A percentile compares a stretch with the other conserved stretches of the same genome.
phyloP scores from a whole-genome alignment of 495 filamentous ascomycete genomes.

The Aspergillus panamensis region DNA sequence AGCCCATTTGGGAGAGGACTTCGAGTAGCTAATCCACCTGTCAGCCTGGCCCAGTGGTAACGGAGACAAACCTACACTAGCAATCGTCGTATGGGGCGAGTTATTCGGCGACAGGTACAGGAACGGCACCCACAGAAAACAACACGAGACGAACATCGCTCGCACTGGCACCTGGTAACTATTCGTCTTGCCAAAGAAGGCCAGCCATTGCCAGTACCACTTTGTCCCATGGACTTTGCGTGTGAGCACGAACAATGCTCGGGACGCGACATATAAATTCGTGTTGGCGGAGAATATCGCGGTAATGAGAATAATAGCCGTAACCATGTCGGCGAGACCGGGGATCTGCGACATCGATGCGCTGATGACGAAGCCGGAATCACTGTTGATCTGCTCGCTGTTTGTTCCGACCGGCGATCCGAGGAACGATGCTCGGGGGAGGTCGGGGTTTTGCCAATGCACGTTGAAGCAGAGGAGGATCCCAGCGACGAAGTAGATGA shows the following conservation, averaged over 20 bases:
- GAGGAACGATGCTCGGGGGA: conserved; percentile 31
- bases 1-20: conserved; percentile 35
- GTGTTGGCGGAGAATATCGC: conserved; percentile 41
- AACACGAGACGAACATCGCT: conserved; percentile 37
- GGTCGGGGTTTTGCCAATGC: conserved; percentile 30
- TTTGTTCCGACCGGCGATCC: neutral
- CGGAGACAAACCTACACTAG: conserved; percentile 1
- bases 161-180: conserved; percentile 32
- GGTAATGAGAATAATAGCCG: conserved; percentile 40
- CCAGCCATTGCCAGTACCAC: conserved; percentile 18
- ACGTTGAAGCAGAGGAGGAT: conserved; percentile 39
- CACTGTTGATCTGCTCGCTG: neutral
- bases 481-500: conserved; percentile 29
- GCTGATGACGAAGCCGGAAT: conserved; percentile 40
- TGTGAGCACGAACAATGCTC: conserved; percentile 44
- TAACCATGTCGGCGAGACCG: conserved; percentile 34
- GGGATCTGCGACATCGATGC: conserved; percentile 26
- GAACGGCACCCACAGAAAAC: conserved; percentile 47
- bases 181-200: conserved; percentile 35
- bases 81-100: conserved; percentile 14
- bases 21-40: conserved; percentile 28
- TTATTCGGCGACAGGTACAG: conserved; percentile 27
- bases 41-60: neutral
- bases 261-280: conserved; percentile 45
- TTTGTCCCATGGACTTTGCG: conserved; percentile 24